A percentile compares a stretch with the other conserved stretches of the same genome.
Conservation (phyloP, 192 early-diverging fungal genomes). For the Rhizophagus sp. region DNA sequence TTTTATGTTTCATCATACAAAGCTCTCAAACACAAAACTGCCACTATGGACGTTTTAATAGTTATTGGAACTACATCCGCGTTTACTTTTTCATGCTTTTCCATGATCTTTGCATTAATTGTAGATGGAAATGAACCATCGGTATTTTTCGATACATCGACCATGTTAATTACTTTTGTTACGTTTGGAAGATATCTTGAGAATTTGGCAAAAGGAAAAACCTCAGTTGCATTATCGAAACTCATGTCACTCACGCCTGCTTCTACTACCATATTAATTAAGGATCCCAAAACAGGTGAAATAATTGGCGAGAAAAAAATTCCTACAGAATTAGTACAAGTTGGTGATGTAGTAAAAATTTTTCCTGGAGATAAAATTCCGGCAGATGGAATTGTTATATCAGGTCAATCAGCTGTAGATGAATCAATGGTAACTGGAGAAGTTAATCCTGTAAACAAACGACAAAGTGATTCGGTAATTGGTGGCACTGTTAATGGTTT, state of each 20-base stretch:
- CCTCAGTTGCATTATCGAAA: constrained; percentile 84
- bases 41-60: constrained; percentile 97
- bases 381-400: constrained; percentile 79
- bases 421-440: constrained; percentile 98
- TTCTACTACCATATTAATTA: constrained; percentile 58
- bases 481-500: constrained; percentile 95
- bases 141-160: constrained; percentile 93
- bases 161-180: constrained; percentile 92
- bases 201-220: constrained; percentile 93
- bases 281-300: constrained; percentile 47
- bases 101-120: constrained; percentile 68
- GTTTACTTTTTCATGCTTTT: constrained; percentile 79
- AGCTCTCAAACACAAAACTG: constrained; percentile 75
- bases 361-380: constrained; percentile 94
- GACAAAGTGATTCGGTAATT: constrained; percentile 65
- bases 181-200: constrained; percentile 91
- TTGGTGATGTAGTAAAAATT: constrained; percentile 83
- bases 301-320: constrained; percentile 70
- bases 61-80: constrained; percentile 83
- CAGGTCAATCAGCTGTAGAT: constrained; percentile 79
- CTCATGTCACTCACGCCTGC: constrained; percentile 86
- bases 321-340: constrained; percentile 82
- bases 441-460: constrained; percentile 76
- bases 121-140: constrained; percentile 58
- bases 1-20: constrained; percentile 83